Percentiles rank a stretch among this genome's conserved stretches.
These are phyloP conservation scores for Plasmodium inui DNA, from an alignment of 169 alveolate genomes.

Conservation along the genomic window DNA sequence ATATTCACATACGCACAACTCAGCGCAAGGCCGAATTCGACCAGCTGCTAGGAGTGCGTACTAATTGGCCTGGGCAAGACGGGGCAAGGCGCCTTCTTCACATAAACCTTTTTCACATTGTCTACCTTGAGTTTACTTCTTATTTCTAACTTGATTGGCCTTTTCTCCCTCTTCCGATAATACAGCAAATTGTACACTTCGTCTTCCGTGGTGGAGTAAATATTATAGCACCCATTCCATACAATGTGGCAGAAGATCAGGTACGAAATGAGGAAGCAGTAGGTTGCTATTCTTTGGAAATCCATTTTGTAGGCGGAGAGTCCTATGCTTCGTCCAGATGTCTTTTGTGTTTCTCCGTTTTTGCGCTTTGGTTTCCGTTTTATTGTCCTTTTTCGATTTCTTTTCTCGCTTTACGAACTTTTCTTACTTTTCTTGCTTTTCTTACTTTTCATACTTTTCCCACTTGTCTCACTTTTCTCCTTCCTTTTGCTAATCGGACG, in stretches of 20 bases:
- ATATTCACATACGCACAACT: neutral
- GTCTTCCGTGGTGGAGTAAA: conserved; percentile 63
- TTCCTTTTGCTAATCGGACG: conserved; percentile 10
- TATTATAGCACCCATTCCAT: conserved; percentile 76
- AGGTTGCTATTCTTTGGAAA: conserved; percentile 24
- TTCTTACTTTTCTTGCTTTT: neutral
- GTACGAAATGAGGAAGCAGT: conserved; percentile 54
- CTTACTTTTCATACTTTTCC: too few relatives aligned
- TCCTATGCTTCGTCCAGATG: neutral
- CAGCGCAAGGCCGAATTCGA: neutral
- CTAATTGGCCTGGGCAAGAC: conserved; percentile 74
- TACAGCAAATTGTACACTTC: conserved; percentile 56
- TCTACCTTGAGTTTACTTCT: conserved; percentile 8
- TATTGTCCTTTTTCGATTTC: neutral
- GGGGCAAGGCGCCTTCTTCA: conserved; percentile 63
- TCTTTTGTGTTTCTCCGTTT: neutral
- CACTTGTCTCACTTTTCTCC: conserved; percentile 3
- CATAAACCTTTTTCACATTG: conserved; percentile 10
- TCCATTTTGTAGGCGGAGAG: conserved; percentile 27
- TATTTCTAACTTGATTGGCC: conserved; percentile 28
- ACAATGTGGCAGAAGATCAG: conserved; percentile 48
- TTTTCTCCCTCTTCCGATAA: conserved; percentile 19
- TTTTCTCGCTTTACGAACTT: neutral
- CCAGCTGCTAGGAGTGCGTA: neutral
- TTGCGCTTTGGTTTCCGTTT: neutral